Percentiles rank a stretch among this genome's conserved stretches.
These are phyloP conservation scores for Wallacemonas sp. DNA, from an alignment of 208 protist species.

Conservation along the genomic window DNA sequence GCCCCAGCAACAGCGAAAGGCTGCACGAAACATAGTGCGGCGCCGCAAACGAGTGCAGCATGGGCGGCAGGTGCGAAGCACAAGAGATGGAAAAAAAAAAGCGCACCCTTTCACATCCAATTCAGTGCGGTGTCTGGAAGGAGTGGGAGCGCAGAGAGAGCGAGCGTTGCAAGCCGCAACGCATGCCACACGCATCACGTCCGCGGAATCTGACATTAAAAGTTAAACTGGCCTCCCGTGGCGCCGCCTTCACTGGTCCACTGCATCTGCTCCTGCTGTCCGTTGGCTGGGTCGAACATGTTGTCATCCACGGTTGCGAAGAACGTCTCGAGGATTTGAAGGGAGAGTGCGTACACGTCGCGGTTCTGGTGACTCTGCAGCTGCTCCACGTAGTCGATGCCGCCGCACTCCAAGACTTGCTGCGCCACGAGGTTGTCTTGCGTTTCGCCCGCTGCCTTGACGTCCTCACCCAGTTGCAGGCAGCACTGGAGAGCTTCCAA, in stretches of 20 bases:
- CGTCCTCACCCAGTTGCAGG: slow-evolving; percentile 78
- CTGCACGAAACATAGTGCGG: no score
- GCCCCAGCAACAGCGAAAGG: no score
- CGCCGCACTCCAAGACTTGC: slow-evolving; percentile 91
- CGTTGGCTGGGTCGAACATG: slow-evolving; percentile 17
- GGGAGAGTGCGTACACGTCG: slow-evolving; percentile 94
- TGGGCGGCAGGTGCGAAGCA: neutral
- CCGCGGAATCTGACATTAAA: slow-evolving; percentile 17
- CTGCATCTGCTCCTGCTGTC: slow-evolving; percentile 10
- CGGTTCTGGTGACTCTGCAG: slow-evolving; percentile 93
- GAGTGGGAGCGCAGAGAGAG: no score
- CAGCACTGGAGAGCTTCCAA: slow-evolving; percentile 97
- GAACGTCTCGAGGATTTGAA: slow-evolving; percentile 92
- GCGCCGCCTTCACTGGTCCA: slow-evolving; percentile 1
- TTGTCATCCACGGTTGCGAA: slow-evolving; percentile 75
- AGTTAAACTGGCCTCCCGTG: slow-evolving; percentile 24
- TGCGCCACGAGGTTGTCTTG: slow-evolving; percentile 68
- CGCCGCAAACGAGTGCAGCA: no score
- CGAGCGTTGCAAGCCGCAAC: no score
- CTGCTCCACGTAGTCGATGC: slow-evolving; percentile 93
- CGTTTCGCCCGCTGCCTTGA: slow-evolving; percentile 25
- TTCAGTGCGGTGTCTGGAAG: no score
- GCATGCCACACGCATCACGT: neutral
- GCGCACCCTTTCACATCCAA: no score
- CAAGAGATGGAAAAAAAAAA: neutral